Evolutionary conservation across 495 filamentous ascomycete species (phyloP).

Genomic region (Neurospora africana): DNA sequence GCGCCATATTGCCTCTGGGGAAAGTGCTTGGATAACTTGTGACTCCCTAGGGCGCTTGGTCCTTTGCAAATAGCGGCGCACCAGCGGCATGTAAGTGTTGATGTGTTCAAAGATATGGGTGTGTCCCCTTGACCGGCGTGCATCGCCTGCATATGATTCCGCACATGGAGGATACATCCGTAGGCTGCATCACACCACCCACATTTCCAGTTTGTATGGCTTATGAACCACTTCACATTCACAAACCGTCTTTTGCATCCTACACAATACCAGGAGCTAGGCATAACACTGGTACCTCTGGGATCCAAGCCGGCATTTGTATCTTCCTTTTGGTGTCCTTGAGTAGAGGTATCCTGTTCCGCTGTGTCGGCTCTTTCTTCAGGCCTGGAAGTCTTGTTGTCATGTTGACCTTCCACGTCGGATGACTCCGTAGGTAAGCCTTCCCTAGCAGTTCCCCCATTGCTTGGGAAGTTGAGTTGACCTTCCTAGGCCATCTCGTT

Average conservation of each 20-base stretch:
- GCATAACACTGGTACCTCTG: neutral
- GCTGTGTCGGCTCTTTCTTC: neutral
- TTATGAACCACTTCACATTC: fast-evolving
- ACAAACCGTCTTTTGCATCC: neutral
- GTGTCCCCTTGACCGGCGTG: neutral
- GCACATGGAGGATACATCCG: neutral
- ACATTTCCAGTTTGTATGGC: neutral
- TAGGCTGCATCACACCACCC: neutral
- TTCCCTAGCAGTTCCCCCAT: neutral
- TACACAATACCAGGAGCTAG: neutral
- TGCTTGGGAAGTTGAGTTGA: neutral
- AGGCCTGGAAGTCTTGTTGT: neutral
- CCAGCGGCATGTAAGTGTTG: neutral
- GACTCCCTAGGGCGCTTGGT: no score
- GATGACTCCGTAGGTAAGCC: neutral
- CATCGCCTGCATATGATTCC: neutral
- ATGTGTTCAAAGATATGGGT: neutral
- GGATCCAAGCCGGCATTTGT: neutral
- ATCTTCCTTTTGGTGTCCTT: neutral
- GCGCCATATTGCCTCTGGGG: no score
- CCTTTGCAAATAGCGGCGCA: neutral
- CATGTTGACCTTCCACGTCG: neutral
- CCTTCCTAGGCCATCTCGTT: neutral
- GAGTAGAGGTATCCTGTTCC: neutral
- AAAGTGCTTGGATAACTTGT: no score